Evolutionary conservation across 2,329 filamentous ascomycete species (phyloP).

Genomic region (Sphaerulina populicola): DNA sequence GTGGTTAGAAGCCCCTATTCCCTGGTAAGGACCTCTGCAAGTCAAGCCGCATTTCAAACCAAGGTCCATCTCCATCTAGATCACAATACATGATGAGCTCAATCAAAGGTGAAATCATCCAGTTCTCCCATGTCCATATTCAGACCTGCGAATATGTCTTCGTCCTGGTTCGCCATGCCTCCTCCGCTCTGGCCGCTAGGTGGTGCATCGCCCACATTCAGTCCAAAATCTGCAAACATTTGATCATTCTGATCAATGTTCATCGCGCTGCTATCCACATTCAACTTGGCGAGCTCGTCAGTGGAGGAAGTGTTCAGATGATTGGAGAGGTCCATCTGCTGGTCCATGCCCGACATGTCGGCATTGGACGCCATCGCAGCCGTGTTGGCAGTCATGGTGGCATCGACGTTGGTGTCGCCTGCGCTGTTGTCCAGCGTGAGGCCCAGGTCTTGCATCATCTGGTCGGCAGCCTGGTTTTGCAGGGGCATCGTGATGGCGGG

Average conservation of each 20-base stretch:
- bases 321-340: conserved; percentile 13
- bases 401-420: conserved; percentile 10
- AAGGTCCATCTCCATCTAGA: background rate
- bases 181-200: conserved; percentile 22
- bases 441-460: conserved; percentile 33
- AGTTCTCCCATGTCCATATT: conserved; percentile 32
- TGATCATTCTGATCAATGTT: conserved; percentile 19
- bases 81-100: background rate
- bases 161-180: conserved; percentile 30
- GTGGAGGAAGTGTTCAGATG: conserved; percentile 12
- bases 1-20: no score
- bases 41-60: no score
- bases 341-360: conserved; percentile 18
- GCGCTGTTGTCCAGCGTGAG: conserved; percentile 20
- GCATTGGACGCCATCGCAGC: conserved; percentile 11
- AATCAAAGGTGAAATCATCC: conserved; percentile 31
- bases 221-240: conserved; percentile 12
- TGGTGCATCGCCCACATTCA: conserved; percentile 18
- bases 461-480: conserved; percentile 23
- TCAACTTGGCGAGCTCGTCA: conserved; percentile 22
- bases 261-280: conserved; percentile 21
- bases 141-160: conserved; percentile 39
- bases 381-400: conserved; percentile 13
- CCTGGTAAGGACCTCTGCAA: no score
- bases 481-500: conserved; percentile 24